Conservation (phyloP, 2,329 filamentous ascomycete species). For the Diplodia scrobiculata region DNA sequence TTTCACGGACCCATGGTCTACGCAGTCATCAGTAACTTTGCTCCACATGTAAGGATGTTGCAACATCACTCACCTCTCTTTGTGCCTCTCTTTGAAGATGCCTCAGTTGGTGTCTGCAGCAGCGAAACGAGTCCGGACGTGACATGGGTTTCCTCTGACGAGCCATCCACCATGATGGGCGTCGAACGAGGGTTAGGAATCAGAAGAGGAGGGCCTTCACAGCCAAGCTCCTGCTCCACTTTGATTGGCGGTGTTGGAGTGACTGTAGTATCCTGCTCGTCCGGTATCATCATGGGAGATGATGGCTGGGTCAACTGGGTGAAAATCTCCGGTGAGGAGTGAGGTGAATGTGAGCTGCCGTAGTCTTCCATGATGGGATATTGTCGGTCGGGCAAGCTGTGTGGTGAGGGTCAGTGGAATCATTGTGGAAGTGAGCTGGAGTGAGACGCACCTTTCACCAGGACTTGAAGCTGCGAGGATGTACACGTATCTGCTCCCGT, state of each 20-base stretch:
- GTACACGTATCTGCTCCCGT: no score
- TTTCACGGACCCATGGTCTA: not conserved
- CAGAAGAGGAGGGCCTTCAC: not conserved
- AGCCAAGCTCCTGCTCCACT: not conserved
- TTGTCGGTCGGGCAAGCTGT: not conserved
- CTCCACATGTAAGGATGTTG: not conserved
- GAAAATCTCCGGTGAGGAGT: no score
- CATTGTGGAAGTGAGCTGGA: not conserved
- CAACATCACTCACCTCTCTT: not conserved
- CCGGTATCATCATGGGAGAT: not conserved
- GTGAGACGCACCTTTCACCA: not conserved
- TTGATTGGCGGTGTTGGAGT: not conserved
- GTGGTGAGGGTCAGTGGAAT: not conserved
- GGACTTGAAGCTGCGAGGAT: no score
- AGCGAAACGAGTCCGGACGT: not conserved
- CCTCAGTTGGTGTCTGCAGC: not conserved
- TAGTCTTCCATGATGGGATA: not conserved
- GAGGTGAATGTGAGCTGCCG: not conserved
- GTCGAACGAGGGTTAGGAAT: not conserved
- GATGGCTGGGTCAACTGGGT: no score
- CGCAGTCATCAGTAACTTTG: not conserved
- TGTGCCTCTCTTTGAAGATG: not conserved
- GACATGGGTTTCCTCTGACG: not conserved
- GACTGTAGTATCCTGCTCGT: no score
- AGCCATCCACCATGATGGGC: not conserved